Base-by-base conservation (phyloP, 176 grass and related monocot genomes). In the Alloteropsis semialata region DNA sequence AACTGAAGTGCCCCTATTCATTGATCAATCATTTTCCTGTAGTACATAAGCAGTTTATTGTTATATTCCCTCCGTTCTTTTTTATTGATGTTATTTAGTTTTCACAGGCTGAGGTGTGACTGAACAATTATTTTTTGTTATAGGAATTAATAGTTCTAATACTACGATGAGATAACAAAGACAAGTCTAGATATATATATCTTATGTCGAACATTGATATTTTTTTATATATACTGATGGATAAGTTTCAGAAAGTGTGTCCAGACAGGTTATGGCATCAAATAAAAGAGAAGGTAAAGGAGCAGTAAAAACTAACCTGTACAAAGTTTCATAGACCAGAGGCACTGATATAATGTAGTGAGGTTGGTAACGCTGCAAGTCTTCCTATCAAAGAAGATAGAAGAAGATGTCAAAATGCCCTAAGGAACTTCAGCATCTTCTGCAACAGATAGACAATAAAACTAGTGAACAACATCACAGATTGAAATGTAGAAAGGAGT, bases 241-340 rank as follows among this genome's bases (percentile, higher is more conserved):
- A 2, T 28, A 65, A 24, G 11, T 49, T 49, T 78, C 33, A 11
- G 1, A 17, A 79, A 34, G 59, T 78, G 29, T 22, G 37, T 43
- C 22, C 22, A 76, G 22, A 58, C 7, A 57, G 14, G 12, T 5
- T 30, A 65, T 37, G 38, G 8, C 43, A 67, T 74, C 54, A 69
- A 21, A 65, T 42, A 37, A 83, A 74, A 45, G 60, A 54, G 1
- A 36, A 69, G 0, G 6, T 25, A 50, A 51, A 29, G 22, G 8
- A 38, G 63, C 4, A 71, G 34, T 64, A 19, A 49, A 38, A 80
- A 87, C 86, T 46, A 72, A 98, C 96, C 89, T 98, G 89, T 98
- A 95, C 64, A 98, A 87, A 65, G 92, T 98, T 88, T 98, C 96
- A 88, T 91, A 98, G 32, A 98, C 92, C 87, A 95, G 56, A 43